phyloP scores from a whole-genome alignment of 352 stramenopile genomes.

The Phytophthora fragariae region DNA sequence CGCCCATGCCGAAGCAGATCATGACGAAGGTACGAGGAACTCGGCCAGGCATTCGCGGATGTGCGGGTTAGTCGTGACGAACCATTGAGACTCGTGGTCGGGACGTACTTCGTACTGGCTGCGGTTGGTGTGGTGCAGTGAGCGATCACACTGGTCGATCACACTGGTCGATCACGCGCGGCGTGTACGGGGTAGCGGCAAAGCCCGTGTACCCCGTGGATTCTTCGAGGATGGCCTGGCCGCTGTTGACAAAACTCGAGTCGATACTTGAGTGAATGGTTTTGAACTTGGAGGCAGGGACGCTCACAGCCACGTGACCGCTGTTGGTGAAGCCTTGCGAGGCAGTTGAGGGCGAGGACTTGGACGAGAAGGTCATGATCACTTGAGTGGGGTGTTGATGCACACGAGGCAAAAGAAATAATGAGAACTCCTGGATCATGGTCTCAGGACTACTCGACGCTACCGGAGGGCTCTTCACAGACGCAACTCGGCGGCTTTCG shows the following conservation, averaged over 20 bases:
- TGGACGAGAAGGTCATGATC: not conserved
- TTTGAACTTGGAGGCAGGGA: not conserved
- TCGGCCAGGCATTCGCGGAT: conserved; percentile 52
- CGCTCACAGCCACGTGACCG: not conserved
- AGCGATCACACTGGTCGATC: not conserved
- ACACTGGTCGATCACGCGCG: not conserved
- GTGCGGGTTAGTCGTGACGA: conserved; percentile 34
- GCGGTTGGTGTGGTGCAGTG: not conserved
- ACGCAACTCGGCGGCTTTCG: too few relatives aligned
- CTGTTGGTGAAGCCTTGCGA: not conserved
- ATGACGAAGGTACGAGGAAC: conserved; percentile 61
- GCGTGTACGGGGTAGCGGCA: not conserved
- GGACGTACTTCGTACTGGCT: not conserved
- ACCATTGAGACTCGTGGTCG: conserved; percentile 14
- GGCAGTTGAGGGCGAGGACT: not conserved
- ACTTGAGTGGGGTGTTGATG: not conserved
- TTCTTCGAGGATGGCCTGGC: not conserved
- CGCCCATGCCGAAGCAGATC: conserved; percentile 65
- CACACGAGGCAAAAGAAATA: not conserved
- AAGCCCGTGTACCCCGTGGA: not conserved
- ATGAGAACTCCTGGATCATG: not conserved
- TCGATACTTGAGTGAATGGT: not conserved
- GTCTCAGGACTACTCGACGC: not conserved
- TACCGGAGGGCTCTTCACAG: not conserved
- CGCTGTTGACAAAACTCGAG: not conserved